Percentiles rank a stretch among this genome's conserved stretches.
Evolutionary conservation across 371 early-diverging fungal species (phyloP).

Genomic region (Circinella minor): DNA sequence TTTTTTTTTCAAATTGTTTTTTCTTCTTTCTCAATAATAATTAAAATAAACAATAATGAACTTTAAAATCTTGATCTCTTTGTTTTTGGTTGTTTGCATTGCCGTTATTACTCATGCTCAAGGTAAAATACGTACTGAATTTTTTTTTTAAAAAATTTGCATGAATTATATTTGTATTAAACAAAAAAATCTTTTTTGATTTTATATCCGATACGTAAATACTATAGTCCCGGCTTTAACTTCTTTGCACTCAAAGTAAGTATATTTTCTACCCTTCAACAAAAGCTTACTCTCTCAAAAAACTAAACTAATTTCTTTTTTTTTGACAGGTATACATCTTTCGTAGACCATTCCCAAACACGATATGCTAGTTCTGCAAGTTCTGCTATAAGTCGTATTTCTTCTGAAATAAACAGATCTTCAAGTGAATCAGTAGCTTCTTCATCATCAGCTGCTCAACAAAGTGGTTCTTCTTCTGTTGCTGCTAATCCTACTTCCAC

Average conservation of each 20-base stretch:
- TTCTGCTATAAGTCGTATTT: constrained; percentile 34
- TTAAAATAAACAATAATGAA: constrained; percentile 21
- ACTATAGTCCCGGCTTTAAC: constrained; percentile 28
- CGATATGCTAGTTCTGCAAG: constrained; percentile 18
- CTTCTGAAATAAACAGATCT: constrained; percentile 15
- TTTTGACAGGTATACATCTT: background rate
- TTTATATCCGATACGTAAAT: background rate
- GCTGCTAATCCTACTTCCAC: no score
- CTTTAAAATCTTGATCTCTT: constrained; percentile 22
- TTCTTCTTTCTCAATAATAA: background rate
- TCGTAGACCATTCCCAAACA: background rate
- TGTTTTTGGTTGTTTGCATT: constrained; percentile 20
- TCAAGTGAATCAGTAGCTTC: constrained; percentile 1
- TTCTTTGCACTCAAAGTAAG: constrained; percentile 19
- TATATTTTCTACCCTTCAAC: background rate
- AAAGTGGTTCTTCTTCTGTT: no score
- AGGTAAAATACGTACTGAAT: constrained; percentile 13
- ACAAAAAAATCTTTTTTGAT: background rate
- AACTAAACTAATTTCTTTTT: background rate
- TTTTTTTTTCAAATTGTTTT: no score
- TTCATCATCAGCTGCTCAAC: constrained; percentile 4
- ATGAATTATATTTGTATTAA: no score
- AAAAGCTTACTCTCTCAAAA: no score
- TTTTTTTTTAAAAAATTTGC: background rate
- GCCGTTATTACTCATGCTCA: constrained; percentile 19